Percentiles rank a stretch among this genome's conserved stretches.
These are phyloP conservation scores for Scedosporium minutisporum DNA, from an alignment of 2,329 filamentous ascomycete species.

Conservation along the genomic window DNA sequence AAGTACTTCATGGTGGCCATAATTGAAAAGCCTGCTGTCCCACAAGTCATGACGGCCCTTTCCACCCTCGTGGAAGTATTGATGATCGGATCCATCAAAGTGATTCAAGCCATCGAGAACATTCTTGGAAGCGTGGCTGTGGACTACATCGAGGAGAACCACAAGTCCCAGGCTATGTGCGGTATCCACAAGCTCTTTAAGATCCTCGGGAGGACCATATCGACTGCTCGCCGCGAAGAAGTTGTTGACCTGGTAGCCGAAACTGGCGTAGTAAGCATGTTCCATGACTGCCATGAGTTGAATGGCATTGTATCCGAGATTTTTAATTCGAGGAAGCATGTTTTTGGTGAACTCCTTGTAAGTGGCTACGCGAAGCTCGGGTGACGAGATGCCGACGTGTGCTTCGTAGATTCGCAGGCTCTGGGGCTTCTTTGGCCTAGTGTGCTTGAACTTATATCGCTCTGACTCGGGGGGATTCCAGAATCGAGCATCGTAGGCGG, in stretches of 20 bases:
- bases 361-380: constrained; percentile 77
- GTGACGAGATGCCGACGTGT: constrained; percentile 95
- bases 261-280: constrained; percentile 98
- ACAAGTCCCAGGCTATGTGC: constrained; percentile 86
- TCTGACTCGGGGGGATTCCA: constrained; percentile 82
- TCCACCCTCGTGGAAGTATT: constrained; percentile 84
- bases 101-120: constrained; percentile 89
- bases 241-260: constrained; percentile 97
- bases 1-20: constrained; percentile 85
- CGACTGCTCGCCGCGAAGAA: constrained; percentile 97
- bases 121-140: constrained; percentile 97
- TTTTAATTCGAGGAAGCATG: constrained; percentile 83
- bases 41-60: constrained; percentile 86
- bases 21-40: constrained; percentile 97
- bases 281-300: constrained; percentile 99
- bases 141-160: constrained; percentile 88
- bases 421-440: constrained; percentile 69
- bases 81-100: constrained; percentile 90
- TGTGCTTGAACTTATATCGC: constrained; percentile 76
- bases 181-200: constrained; percentile 94
- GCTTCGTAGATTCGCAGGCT: constrained; percentile 95
- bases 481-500: constrained; percentile 88
- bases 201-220: constrained; percentile 84
- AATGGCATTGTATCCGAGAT: constrained; percentile 91
- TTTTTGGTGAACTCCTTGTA: constrained; percentile 96